These are phyloP conservation scores for Cymbopogon citratus DNA, from an alignment of 176 grass and related monocot species.

Conservation along the genomic window DNA sequence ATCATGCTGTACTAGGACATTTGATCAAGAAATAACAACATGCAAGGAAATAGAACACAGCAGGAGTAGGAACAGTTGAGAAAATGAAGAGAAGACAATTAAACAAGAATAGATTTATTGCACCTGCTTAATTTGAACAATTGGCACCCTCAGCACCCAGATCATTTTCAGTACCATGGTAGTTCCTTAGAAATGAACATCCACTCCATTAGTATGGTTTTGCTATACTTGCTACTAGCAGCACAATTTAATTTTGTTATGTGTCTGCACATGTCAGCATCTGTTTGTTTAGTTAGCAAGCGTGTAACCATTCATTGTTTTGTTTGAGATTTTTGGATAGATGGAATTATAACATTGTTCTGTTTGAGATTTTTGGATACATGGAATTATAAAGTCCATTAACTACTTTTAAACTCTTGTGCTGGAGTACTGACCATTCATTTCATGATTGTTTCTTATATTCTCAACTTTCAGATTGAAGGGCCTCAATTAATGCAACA, in stretches of 20 bases:
- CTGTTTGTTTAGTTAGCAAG: not conserved
- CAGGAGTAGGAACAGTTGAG: not conserved
- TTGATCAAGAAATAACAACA: not conserved
- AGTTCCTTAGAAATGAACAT: constrained; percentile 5
- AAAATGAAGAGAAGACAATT: not conserved
- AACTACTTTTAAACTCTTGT: not conserved
- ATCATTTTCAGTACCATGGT: not conserved
- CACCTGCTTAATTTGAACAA: constrained; percentile 5
- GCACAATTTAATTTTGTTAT: not conserved
- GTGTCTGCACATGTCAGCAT: not conserved
- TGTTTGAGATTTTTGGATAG: not conserved
- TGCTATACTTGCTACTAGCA: not conserved
- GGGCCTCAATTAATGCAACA: constrained; percentile 78
- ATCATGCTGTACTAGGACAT: not conserved
- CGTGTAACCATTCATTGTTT: not conserved
- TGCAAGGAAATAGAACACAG: not conserved
- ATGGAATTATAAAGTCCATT: not conserved
- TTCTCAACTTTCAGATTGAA: constrained; percentile 57
- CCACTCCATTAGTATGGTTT: not conserved
- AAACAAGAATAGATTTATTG: not conserved
- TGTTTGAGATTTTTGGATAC: not conserved
- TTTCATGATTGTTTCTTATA: not conserved
- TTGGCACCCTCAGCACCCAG: not conserved
- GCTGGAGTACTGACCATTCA: not conserved
- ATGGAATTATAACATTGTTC: not conserved